A percentile compares a stretch with the other conserved stretches of the same genome.
Conservation (phyloP, 352 stramenopile species). For the Phytophthora sp. region DNA sequence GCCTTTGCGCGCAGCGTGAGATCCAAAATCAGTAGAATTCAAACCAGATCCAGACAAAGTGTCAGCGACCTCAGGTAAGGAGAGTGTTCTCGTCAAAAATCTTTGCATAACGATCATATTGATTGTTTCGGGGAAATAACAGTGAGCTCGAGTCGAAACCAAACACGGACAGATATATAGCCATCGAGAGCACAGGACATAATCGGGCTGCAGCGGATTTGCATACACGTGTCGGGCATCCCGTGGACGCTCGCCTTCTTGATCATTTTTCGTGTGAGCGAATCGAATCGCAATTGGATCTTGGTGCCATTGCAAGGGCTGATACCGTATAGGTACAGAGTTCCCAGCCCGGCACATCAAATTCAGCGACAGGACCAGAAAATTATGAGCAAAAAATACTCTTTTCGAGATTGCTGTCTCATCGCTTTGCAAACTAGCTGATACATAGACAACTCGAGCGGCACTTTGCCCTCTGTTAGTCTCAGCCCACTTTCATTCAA, state of each 20-base stretch:
- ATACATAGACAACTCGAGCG: too few species aligned
- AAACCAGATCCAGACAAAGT: not conserved
- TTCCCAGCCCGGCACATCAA: slow-evolving; percentile 25
- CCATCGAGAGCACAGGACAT: too few species aligned
- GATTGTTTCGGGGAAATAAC: not conserved
- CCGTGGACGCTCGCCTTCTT: too few species aligned
- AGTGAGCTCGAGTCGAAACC: too few species aligned
- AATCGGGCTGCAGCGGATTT: too few species aligned
- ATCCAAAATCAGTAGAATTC: slow-evolving; percentile 16
- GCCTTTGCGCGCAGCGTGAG: slow-evolving; percentile 29
- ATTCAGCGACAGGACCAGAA: slow-evolving; percentile 21
- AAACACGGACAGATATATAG: too few species aligned
- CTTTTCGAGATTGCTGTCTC: too few species aligned
- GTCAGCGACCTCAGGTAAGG: not conserved
- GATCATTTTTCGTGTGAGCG: too few species aligned
- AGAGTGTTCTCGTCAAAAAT: not conserved
- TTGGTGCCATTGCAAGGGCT: slow-evolving; percentile 17
- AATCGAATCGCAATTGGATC: too few species aligned
- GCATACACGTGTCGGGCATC: too few species aligned
- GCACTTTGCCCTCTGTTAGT: not conserved
- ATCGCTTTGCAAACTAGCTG: too few species aligned
- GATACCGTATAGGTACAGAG: slow-evolving; percentile 8
- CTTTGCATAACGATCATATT: not conserved
- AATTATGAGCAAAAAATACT: too few species aligned
- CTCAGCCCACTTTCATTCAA: not conserved